Conservation (phyloP, 2,329 filamentous ascomycete genomes). For the Penicillium vulpinum region DNA sequence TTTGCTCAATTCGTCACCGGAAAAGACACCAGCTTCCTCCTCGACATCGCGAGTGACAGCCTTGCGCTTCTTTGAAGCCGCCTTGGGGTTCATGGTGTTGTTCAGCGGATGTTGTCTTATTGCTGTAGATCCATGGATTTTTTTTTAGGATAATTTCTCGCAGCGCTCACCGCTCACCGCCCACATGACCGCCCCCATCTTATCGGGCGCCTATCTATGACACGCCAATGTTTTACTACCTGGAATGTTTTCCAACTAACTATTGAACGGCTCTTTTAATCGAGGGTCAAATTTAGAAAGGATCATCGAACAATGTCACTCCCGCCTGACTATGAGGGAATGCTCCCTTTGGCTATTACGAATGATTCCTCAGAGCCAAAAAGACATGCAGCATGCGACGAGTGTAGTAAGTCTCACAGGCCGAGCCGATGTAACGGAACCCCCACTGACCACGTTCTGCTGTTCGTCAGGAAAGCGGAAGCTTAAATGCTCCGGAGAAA, state of each 20-base stretch:
- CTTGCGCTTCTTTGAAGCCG: conserved; percentile 63
- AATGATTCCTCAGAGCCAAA: conserved; percentile 32
- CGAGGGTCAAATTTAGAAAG: too few relatives aligned
- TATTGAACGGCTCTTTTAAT: conserved; percentile 2
- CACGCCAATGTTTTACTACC: conserved; percentile 1
- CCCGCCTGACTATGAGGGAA: conserved; percentile 4
- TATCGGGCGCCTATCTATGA: conserved; percentile 24
- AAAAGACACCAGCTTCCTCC: conserved; percentile 52
- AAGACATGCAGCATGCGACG: conserved; percentile 50
- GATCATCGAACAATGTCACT: conserved; percentile 5
- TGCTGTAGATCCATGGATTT: conserved; percentile 20
- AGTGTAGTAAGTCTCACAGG: conserved; percentile 45
- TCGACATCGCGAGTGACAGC: conserved; percentile 57
- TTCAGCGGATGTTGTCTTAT: conserved; percentile 12
- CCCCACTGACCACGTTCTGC: conserved; percentile 18
- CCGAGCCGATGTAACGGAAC: neutral
- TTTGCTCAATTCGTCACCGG: conserved; percentile 60
- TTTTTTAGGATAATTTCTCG: conserved; percentile 28
- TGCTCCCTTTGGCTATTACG: neutral
- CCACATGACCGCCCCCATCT: conserved; percentile 36
- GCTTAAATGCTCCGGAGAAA: conserved; percentile 50
- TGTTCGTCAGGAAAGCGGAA: conserved; percentile 45
- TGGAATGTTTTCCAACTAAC: neutral
- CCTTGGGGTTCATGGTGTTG: conserved; percentile 36
- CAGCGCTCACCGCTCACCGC: conserved; percentile 39